Evolutionary conservation across 495 filamentous ascomycete genomes (phyloP).

Genomic region (Penicillium canescens): DNA sequence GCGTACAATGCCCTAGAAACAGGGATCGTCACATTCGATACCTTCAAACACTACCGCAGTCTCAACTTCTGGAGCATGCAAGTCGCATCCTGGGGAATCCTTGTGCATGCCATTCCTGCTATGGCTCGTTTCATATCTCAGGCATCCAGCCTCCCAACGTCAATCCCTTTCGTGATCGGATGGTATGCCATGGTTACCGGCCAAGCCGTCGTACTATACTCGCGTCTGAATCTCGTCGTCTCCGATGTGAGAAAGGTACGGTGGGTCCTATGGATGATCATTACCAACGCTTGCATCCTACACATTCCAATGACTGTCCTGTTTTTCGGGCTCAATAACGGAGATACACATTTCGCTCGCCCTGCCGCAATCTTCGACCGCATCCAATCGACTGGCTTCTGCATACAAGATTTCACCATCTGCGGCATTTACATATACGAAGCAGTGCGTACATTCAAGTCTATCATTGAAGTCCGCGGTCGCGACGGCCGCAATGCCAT

Average conservation of each 20-base stretch:
- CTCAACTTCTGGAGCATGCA: slow-evolving; percentile 43
- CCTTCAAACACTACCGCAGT: slow-evolving; percentile 34
- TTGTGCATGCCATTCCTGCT: slow-evolving; percentile 5
- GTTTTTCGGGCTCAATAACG: too few relatives aligned
- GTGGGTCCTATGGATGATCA: slow-evolving; percentile 54
- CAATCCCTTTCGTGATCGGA: slow-evolving; percentile 4
- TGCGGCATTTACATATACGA: slow-evolving; percentile 56
- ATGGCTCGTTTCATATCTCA: slow-evolving; percentile 6
- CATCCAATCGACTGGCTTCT: slow-evolving; percentile 56
- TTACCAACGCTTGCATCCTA: slow-evolving; percentile 48
- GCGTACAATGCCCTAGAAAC: slow-evolving; percentile 34
- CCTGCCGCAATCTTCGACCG: slow-evolving; percentile 56
- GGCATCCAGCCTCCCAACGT: slow-evolving; percentile 2
- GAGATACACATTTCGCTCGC: too few relatives aligned
- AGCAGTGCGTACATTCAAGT: slow-evolving; percentile 29
- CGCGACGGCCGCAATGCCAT: too few relatives aligned
- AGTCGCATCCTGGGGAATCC: too few relatives aligned
- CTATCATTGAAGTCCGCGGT: slow-evolving; percentile 23
- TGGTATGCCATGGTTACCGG: slow-evolving; percentile 51
- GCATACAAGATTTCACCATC: slow-evolving; percentile 56
- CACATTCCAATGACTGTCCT: slow-evolving; percentile 53
- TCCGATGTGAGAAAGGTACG: too few relatives aligned
- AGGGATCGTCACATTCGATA: slow-evolving; percentile 32
- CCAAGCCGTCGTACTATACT: slow-evolving; percentile 66
- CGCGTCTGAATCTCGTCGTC: slow-evolving; percentile 40